Percentiles rank a stretch among this genome's conserved stretches.
phyloP scores from a whole-genome alignment of 495 filamentous ascomycete genomes.

The Rhypophila decipiens region DNA sequence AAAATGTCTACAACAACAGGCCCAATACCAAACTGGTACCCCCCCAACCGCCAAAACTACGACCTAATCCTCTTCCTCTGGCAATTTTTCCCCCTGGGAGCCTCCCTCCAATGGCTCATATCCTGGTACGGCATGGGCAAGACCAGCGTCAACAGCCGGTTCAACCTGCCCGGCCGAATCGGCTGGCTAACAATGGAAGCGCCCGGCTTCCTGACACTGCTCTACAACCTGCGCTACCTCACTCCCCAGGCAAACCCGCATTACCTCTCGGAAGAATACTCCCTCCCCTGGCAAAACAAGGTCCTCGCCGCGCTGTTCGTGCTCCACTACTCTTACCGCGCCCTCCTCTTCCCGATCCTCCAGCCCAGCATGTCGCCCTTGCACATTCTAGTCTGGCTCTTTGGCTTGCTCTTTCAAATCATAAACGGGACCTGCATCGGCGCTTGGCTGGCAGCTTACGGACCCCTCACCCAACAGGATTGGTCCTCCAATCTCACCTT shows the following conservation, averaged over 20 bases:
- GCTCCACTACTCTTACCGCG: conserved; percentile 85
- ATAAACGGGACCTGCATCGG: conserved; percentile 70
- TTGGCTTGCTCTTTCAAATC: conserved; percentile 66
- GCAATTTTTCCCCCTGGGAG: conserved; percentile 40
- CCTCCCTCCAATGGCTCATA: conserved; percentile 51
- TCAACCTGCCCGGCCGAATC: conserved; percentile 85
- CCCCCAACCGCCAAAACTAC: conserved; percentile 46
- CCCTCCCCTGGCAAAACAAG: conserved; percentile 63
- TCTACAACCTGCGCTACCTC: conserved; percentile 68
- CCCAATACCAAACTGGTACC: conserved; percentile 42
- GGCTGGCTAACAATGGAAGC: conserved; percentile 87
- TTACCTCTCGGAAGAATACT: no score
- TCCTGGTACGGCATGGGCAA: conserved; percentile 76
- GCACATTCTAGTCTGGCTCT: conserved; percentile 55
- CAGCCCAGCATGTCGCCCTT: conserved; percentile 90
- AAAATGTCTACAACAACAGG: conserved; percentile 13
- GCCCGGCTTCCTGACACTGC: conserved; percentile 64
- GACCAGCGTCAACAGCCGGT: conserved; percentile 61
- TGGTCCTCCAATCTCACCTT: conserved; percentile 47
- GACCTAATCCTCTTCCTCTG: conserved; percentile 46
- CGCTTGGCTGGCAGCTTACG: conserved; percentile 74
- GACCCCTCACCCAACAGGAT: conserved; percentile 51
- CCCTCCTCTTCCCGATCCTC: conserved; percentile 70
- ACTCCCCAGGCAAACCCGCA: conserved; percentile 45
- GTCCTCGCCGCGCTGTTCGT: conserved; percentile 60